Percentiles rank a stretch among this genome's conserved stretches.
Evolutionary conservation across 179 eudicot species (phyloP).

Genomic region (Silene coronaria): DNA sequence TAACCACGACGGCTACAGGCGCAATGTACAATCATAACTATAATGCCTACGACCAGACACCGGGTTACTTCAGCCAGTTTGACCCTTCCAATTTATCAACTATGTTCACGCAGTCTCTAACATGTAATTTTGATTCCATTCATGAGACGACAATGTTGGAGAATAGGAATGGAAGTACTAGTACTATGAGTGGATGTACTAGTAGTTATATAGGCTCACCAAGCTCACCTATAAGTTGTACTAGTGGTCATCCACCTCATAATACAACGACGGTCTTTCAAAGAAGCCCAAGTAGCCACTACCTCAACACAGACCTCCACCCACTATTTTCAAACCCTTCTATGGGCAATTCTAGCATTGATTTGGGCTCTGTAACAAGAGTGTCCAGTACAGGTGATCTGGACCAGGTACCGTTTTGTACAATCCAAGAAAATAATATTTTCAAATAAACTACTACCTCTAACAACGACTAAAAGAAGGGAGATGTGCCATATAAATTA

Average conservation of each 20-base stretch:
- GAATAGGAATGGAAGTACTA: conserved; percentile 28
- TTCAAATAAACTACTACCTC: neutral
- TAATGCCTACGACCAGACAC: conserved; percentile 19
- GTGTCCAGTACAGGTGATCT: conserved; percentile 54
- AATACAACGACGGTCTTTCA: conserved; percentile 34
- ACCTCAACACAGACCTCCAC: conserved; percentile 19
- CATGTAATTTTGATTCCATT: conserved; percentile 32
- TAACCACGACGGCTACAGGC: conserved; percentile 8
- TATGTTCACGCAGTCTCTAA: conserved; percentile 28
- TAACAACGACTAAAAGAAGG: neutral
- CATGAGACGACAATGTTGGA: conserved; percentile 22
- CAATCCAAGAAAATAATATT: neutral
- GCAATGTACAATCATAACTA: conserved; percentile 48
- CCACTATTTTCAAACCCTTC: conserved; percentile 25
- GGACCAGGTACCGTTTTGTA: conserved; percentile 39
- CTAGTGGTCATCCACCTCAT: conserved; percentile 28
- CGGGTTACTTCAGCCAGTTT: conserved; percentile 33
- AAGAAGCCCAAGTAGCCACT: conserved; percentile 40
- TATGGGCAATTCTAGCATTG: conserved; percentile 29
- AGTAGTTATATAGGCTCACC: conserved; percentile 48
- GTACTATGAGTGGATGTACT: conserved; percentile 39
- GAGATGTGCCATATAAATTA: neutral
- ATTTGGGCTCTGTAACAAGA: conserved; percentile 35
- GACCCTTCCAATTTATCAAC: conserved; percentile 26
- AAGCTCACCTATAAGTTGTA: conserved; percentile 36